These are phyloP conservation scores for Fusarium zealandicum DNA, from an alignment of 2,329 filamentous ascomycete species.

Conservation along the genomic window DNA sequence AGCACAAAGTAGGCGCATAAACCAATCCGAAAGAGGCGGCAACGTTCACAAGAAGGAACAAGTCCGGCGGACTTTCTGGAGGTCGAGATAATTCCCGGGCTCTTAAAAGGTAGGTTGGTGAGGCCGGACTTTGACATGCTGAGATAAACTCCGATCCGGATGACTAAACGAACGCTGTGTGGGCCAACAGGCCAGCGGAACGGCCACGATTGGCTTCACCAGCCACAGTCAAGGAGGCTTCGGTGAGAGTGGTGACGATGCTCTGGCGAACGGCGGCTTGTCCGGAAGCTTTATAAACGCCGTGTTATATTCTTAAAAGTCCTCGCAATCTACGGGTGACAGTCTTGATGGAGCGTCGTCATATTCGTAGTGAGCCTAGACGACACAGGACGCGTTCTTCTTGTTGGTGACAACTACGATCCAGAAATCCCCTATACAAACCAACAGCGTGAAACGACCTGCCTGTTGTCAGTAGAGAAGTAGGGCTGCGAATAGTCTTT, in stretches of 20 bases:
- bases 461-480: too few relatives aligned
- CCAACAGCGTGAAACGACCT: too few relatives aligned
- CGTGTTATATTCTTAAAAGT: neutral
- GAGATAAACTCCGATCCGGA: constrained; percentile 21
- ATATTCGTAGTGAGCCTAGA: too few relatives aligned
- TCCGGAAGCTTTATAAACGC: constrained; percentile 25
- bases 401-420: too few relatives aligned
- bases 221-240: constrained; percentile 1
- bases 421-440: too few relatives aligned
- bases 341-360: too few relatives aligned
- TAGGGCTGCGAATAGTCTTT: too few relatives aligned
- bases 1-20: constrained; percentile 6
- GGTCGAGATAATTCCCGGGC: constrained; percentile 1
- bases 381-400: too few relatives aligned
- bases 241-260: constrained; percentile 5
- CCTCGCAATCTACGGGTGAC: too few relatives aligned
- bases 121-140: constrained; percentile 17
- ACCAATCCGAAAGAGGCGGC: constrained; percentile 14
- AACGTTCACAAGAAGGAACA: constrained; percentile 13
- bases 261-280: constrained; percentile 2
- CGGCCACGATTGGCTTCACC: constrained; percentile 14
- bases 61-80: constrained; percentile 40
- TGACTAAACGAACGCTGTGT: constrained; percentile 2
- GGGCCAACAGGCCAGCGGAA: neutral
- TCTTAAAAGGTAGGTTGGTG: constrained; percentile 1